A percentile compares a stretch with the other conserved stretches of the same genome.
Conservation (phyloP, 768 basidiomycete species). For the Suillus cothurnatus region DNA sequence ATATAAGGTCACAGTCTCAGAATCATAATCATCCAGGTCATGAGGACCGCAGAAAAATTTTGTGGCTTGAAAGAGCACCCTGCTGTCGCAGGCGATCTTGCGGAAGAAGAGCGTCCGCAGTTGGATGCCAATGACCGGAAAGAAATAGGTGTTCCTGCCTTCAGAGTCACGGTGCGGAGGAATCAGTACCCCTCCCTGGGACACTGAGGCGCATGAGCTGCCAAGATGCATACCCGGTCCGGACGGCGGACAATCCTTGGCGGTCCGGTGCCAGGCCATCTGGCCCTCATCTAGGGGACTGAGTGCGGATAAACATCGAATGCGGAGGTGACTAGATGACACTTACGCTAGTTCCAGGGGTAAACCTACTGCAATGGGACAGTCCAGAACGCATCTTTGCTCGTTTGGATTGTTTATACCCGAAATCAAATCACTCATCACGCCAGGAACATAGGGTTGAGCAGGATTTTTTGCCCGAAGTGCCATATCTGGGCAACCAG, state of each 20-base stretch:
- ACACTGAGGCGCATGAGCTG: background rate
- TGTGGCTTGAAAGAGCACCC: background rate
- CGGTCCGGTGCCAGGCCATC: background rate
- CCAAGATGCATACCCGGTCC: background rate
- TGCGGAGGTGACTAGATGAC: background rate
- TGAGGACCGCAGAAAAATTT: background rate
- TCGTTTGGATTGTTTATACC: background rate
- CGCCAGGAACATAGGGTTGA: background rate
- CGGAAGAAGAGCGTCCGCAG: background rate
- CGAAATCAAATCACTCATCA: background rate
- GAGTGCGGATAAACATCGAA: background rate
- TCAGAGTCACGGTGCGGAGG: background rate
- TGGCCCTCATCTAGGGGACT: background rate
- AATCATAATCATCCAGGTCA: background rate
- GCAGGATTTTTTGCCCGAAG: background rate
- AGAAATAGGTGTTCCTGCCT: background rate
- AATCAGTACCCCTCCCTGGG: background rate
- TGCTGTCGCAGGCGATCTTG: background rate
- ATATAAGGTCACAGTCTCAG: background rate
- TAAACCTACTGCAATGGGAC: background rate
- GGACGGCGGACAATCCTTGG: background rate
- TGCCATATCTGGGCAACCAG: background rate
- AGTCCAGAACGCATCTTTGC: background rate
- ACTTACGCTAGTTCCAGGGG: background rate
- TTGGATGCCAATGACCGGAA: background rate